Percentiles rank a stretch among this genome's conserved stretches.
These are phyloP conservation scores for Termitomyces titanicus DNA, from an alignment of 768 basidiomycete species.

Conservation along the genomic window DNA sequence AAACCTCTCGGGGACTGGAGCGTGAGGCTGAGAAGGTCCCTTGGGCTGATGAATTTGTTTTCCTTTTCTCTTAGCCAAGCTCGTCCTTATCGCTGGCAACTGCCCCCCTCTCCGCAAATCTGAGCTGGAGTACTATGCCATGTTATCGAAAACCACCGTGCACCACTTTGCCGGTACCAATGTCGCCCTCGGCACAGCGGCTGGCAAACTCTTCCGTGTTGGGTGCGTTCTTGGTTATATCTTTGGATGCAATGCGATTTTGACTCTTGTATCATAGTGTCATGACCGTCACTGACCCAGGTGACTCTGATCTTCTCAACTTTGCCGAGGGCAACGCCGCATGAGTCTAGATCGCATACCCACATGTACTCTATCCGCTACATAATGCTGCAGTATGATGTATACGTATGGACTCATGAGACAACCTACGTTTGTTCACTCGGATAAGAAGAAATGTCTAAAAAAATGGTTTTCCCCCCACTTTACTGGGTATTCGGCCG, in stretches of 20 bases:
- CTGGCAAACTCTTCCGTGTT: constrained; percentile 98
- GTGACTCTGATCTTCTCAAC: constrained; percentile 93
- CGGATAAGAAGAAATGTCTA: neutral
- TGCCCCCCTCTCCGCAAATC: constrained; percentile 99
- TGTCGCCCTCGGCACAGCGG: constrained; percentile 97
- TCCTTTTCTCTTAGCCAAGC: constrained; percentile 70
- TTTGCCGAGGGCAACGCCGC: constrained; percentile 72
- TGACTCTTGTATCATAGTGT: constrained; percentile 49
- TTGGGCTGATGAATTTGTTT: constrained; percentile 52
- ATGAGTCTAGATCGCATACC: constrained; percentile 31
- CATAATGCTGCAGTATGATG: constrained; percentile 6
- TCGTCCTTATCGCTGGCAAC: constrained; percentile 97
- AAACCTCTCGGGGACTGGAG: constrained; percentile 89
- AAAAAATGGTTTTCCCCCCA: too few species aligned
- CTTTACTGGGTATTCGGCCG: too few species aligned
- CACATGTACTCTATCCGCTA: neutral
- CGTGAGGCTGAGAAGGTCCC: constrained; percentile 99
- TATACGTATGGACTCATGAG: constrained; percentile 10
- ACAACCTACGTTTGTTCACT: neutral
- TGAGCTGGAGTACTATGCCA: constrained; percentile 99
- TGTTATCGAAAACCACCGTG: constrained; percentile 98
- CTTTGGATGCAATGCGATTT: constrained; percentile 16
- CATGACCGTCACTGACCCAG: constrained; percentile 94
- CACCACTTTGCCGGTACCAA: constrained; percentile 99
- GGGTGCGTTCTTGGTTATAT: constrained; percentile 48